Percentiles rank a stretch among this genome's conserved stretches.
phyloP scores from a whole-genome alignment of 2,329 filamentous ascomycete species.

The Metarhizium anisopliae region DNA sequence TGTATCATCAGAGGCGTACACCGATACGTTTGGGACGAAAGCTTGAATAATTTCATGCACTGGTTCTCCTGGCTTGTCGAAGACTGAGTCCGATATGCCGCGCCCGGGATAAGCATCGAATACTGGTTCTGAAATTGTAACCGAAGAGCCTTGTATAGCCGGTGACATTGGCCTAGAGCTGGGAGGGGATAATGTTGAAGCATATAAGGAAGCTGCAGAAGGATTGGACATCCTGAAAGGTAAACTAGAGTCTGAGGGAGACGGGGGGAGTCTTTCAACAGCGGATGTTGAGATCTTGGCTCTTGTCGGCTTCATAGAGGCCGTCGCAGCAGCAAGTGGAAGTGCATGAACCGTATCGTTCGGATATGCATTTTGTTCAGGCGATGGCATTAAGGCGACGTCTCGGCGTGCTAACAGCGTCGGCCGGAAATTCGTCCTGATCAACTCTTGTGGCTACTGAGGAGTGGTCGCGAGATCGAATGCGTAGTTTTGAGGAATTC shows the following conservation, averaged over 20 bases:
- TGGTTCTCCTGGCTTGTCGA: conserved; percentile 43
- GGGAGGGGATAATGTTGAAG: conserved; percentile 58
- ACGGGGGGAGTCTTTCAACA: conserved; percentile 34
- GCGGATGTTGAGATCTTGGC: conserved; percentile 48
- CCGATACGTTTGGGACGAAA: conserved; percentile 81
- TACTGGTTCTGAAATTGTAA: conserved; percentile 50
- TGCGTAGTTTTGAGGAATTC: not conserved
- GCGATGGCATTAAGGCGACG: conserved; percentile 56
- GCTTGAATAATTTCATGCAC: conserved; percentile 66
- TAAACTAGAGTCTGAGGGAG: conserved; percentile 43
- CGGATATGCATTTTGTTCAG: conserved; percentile 53
- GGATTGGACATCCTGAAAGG: conserved; percentile 47
- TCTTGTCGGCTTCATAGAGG: conserved; percentile 45
- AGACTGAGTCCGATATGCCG: conserved; percentile 33
- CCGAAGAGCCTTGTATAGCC: conserved; percentile 48
- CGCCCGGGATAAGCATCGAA: conserved; percentile 38
- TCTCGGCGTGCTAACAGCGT: conserved; percentile 4
- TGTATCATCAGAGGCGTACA: conserved; percentile 81
- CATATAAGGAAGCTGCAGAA: conserved; percentile 52
- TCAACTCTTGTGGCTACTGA: conserved; percentile 11
- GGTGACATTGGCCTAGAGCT: conserved; percentile 62
- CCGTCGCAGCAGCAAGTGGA: conserved; percentile 53
- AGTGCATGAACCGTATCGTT: conserved; percentile 61
- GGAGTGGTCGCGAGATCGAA: not conserved
- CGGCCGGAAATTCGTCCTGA: not conserved